Evolutionary conservation across 116 monocot species (phyloP), one percentile per base, ranked within the genome.

Genomic region (Posidonia oceanica): DNA sequence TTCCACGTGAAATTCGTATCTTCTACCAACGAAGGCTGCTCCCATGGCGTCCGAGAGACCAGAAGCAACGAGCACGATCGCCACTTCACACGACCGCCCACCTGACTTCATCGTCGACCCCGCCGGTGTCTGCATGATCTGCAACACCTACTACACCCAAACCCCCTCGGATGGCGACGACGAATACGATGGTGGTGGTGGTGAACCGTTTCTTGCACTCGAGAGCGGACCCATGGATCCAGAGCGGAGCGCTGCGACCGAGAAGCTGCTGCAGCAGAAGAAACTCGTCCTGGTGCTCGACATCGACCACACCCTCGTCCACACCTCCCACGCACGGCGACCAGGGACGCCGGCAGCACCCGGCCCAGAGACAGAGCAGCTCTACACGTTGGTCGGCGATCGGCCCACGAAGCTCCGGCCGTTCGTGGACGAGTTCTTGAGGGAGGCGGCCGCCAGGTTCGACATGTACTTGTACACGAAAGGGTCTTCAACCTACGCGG

Each of bases 351-450:
- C 29, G 29, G 29, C 29, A 29, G 18, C 29, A 14, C 18, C 16
- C 5, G 39, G 13, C 5, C 14, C 0, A 66, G 4, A 7, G 1
- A 23, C 15, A 16, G 11, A 14, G 39, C 29, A 44, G 2, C 17
- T 66, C 39, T 5, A 41, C 42, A 39, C 42, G 66, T 42, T 65
- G 39, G n/a, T 14, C 7, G 17, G 3, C 39, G 65, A 38, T 36
- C 29, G 29, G 29, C 14, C 36, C 36, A 66, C 40, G n/a, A 66
- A 66, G 66, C 39, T 66, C 66, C 39, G 66, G 14, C 66, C 66
- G 3, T 40, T 41, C 5, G 66, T 48, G 15, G 6, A 3, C 16
- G 8, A 16, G 3, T 66, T 66, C 44, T 21, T 66, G 66, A 42
- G 17, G 40, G 14, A 7, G 7, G n/a, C 39, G 11, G 36, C 39